phyloP scores from a whole-genome alignment of 2,329 filamentous ascomycete species.

The Lachnellula cervina region DNA sequence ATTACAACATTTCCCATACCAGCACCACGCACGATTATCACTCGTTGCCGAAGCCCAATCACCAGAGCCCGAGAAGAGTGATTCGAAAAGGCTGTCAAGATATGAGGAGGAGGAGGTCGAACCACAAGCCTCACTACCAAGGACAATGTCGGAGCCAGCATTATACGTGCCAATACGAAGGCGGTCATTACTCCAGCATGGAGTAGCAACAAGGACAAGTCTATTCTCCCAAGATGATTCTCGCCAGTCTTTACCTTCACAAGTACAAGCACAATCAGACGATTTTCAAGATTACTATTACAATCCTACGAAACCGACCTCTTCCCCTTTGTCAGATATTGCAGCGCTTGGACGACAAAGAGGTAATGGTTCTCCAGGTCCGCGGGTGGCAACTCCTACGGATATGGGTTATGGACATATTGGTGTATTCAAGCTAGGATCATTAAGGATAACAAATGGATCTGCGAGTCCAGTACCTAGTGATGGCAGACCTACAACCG shows the following conservation, averaged over 20 bases:
- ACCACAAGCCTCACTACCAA: not conserved
- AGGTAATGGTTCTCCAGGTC: slow-evolving; percentile 7
- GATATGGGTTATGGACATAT: slow-evolving; percentile 56
- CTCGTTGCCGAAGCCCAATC: slow-evolving; percentile 24
- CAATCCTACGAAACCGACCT: slow-evolving; percentile 10
- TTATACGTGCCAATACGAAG: slow-evolving; percentile 27
- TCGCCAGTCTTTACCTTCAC: slow-evolving; percentile 16
- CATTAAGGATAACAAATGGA: slow-evolving; percentile 58
- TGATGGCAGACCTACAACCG: slow-evolving; percentile 16
- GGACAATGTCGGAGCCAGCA: slow-evolving; percentile 20
- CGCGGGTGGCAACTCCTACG: slow-evolving; percentile 41
- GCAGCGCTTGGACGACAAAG: slow-evolving; percentile 8
- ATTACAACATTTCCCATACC: slow-evolving; percentile 18
- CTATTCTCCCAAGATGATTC: slow-evolving; percentile 12
- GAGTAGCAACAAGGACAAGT: slow-evolving; percentile 28
- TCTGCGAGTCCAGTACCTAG: slow-evolving; percentile 47
- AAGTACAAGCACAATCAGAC: slow-evolving; percentile 9
- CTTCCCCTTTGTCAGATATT: slow-evolving; percentile 12
- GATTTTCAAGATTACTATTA: slow-evolving; percentile 15
- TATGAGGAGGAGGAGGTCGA: slow-evolving; percentile 9
- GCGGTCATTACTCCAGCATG: slow-evolving; percentile 29
- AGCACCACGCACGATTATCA: slow-evolving; percentile 23
- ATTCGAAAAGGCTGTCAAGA: slow-evolving; percentile 2
- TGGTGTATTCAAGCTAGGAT: slow-evolving; percentile 58
- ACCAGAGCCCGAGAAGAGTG: slow-evolving; percentile 9